These are phyloP conservation scores for Niebla homalea DNA, from an alignment of 495 filamentous ascomycete species.

Conservation along the genomic window DNA sequence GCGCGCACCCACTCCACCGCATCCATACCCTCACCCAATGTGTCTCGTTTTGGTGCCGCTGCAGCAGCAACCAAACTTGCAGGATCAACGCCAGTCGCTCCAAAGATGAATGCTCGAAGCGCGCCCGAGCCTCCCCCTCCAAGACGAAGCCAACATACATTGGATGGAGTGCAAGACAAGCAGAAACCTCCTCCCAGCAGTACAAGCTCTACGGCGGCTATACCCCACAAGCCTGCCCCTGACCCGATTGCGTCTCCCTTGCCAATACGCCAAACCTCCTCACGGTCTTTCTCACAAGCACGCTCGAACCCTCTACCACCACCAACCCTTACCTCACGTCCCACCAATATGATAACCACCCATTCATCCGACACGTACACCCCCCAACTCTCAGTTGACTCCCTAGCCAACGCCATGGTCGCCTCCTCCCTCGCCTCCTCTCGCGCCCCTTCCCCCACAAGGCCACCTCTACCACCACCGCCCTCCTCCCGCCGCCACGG, in stretches of 20 bases:
- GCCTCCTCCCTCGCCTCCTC: conserved; percentile 74
- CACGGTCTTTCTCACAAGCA: neutral
- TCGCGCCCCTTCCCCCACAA: conserved; percentile 41
- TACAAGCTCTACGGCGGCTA: neutral
- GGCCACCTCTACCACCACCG: conserved; percentile 25
- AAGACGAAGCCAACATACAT: conserved; percentile 1
- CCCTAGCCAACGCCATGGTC: conserved; percentile 63
- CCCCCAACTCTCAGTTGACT: conserved; percentile 31
- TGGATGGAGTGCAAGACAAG: neutral
- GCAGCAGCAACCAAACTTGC: conserved; percentile 3
- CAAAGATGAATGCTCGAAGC: neutral
- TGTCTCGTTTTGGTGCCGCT: neutral
- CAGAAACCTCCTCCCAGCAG: neutral
- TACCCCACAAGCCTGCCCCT: neutral
- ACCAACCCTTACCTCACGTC: neutral
- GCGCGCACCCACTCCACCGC: neutral
- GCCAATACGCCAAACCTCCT: neutral
- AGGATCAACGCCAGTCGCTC: neutral
- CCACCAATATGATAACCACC: neutral
- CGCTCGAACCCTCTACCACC: neutral
- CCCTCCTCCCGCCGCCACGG: conserved; percentile 37
- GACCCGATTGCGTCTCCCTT: neutral
- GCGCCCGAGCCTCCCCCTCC: conserved; percentile 8
- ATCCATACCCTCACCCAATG: neutral
- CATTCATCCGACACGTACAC: conserved; percentile 2